Conservation (phyloP, 75 land plant genomes). For the Selaginella moellendorffii region DNA sequence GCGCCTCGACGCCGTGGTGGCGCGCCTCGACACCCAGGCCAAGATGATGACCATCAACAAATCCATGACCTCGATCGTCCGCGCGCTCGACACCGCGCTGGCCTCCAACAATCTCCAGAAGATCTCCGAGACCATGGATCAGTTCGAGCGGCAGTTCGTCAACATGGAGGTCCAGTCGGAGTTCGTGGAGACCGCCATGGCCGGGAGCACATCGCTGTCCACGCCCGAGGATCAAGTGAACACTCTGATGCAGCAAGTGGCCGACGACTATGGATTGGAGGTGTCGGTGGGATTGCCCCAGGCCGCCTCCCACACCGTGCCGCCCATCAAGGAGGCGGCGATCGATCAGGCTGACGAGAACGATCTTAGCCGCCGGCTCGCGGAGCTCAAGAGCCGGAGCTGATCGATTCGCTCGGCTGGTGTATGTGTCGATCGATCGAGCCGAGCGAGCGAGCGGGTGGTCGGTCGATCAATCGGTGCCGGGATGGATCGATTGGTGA, state of each 20-base stretch:
- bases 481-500: too few species aligned
- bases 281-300: slow-evolving; percentile 67
- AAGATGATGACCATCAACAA: slow-evolving; percentile 56
- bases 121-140: slow-evolving; percentile 75
- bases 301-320: slow-evolving; percentile 13
- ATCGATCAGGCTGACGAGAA: slow-evolving; percentile 70
- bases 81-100: slow-evolving; percentile 50
- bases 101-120: slow-evolving; percentile 55
- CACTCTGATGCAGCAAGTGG: slow-evolving; percentile 72
- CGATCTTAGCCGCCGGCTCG: slow-evolving; percentile 54
- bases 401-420: too few species aligned
- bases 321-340: slow-evolving; percentile 24
- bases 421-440: too few species aligned
- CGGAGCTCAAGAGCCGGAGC: slow-evolving; percentile 59
- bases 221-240: slow-evolving; percentile 61
- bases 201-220: slow-evolving; percentile 64
- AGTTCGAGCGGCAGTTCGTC: slow-evolving; percentile 63
- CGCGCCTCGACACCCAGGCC: slow-evolving; percentile 71
- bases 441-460: too few species aligned
- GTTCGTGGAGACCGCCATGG: slow-evolving; percentile 82
- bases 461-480: too few species aligned
- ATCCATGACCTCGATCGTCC: slow-evolving; percentile 61
- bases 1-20: slow-evolving; percentile 86
- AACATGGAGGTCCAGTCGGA: slow-evolving; percentile 84
- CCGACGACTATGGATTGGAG: slow-evolving; percentile 76